Evolutionary conservation across 2,329 filamentous ascomycete species (phyloP), one percentile per base, ranked within the genome.

Genomic region (Sporothrix phasma): DNA sequence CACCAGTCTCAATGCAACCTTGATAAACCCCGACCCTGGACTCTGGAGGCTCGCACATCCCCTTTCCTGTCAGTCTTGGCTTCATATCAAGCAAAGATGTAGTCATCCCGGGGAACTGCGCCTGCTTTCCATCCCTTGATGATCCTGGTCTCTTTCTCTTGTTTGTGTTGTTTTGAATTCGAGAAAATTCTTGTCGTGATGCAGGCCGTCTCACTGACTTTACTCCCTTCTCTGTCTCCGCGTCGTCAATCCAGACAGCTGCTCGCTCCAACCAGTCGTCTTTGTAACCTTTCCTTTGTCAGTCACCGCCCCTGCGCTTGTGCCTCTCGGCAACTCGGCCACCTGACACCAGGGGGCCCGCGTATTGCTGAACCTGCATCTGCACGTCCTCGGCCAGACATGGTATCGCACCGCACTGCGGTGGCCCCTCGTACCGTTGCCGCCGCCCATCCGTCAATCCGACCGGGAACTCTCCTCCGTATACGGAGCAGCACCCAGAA

Each of bases 341-440:
- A 56, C 51, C 51, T 56, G 51, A 56, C 51, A n/a, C 51, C 51
- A n/a, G n/a, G n/a, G 19, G 51, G 39, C 51, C 51, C 51, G 51
- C 51, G 37, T 37, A 19, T 56, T 17, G n/a, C 31, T 56, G 31
- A 7, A 24, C 31, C 39, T 56, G 51, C 51, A 56, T 56, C 31
- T 56, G 51, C 51, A 39, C 11, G 51, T 6, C 31, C 51, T 56
- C 51, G 51, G 47, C 11, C 51, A 37, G n/a, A 54, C 51, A 56
- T 31, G 51, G 39, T 43, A 19, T 41, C 24, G 54, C 37, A 26
- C 22, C 31, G n/a, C 51, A 15, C 24, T 43, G 37, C 39, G 56
- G 62, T 63, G 62, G 59, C 62, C 62, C 61, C 41, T 29, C 59
- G 51, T 47, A 59, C 34, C 19, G 31, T 39, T 31, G 31, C 19